A percentile compares a stretch with the other conserved stretches of the same genome.
Evolutionary conservation across 495 filamentous ascomycete species (phyloP).

Genomic region (Xylaria longipes): DNA sequence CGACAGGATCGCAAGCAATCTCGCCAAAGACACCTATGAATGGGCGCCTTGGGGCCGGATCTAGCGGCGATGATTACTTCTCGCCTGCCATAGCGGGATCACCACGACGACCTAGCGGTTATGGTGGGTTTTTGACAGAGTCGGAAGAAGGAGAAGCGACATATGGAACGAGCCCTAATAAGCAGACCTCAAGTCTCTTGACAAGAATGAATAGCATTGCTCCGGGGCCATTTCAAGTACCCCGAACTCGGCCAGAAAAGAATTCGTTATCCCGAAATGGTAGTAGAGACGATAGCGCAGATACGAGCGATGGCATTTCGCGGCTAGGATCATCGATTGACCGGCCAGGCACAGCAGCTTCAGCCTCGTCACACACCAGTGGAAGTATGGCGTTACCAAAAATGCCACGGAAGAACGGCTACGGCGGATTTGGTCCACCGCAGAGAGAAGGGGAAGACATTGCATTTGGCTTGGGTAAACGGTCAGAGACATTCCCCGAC

Average conservation of each 20-base stretch:
- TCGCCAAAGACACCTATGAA: slow-evolving; percentile 61
- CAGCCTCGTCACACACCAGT: slow-evolving; percentile 48
- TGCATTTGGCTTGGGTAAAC: slow-evolving; percentile 46
- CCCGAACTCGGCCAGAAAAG: slow-evolving; percentile 32
- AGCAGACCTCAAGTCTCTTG: slow-evolving; percentile 57
- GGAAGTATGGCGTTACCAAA: slow-evolving; percentile 44
- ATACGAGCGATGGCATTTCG: slow-evolving; percentile 33
- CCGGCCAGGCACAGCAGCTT: slow-evolving; percentile 49
- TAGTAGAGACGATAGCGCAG: slow-evolving; percentile 32
- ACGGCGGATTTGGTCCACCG: slow-evolving; percentile 56
- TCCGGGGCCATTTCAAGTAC: slow-evolving; percentile 68
- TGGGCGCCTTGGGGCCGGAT: slow-evolving; percentile 44
- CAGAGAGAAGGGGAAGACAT: slow-evolving; percentile 39
- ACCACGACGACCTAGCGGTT: slow-evolving; percentile 47
- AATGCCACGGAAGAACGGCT: slow-evolving; percentile 54
- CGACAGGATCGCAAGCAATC: slow-evolving; percentile 59
- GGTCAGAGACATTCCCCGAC: slow-evolving; percentile 65
- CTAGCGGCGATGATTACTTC: slow-evolving; percentile 46
- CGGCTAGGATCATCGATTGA: slow-evolving; percentile 39
- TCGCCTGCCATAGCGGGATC: slow-evolving; percentile 43
- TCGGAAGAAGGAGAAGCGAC: slow-evolving; percentile 51
- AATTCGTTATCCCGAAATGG: slow-evolving; percentile 33
- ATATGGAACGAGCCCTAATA: slow-evolving; percentile 45
- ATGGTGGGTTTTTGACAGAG: slow-evolving; percentile 50
- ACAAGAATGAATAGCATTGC: slow-evolving; percentile 70